phyloP scores from a whole-genome alignment of 768 basidiomycete species.

The Coprinopsis strossmayeri region DNA sequence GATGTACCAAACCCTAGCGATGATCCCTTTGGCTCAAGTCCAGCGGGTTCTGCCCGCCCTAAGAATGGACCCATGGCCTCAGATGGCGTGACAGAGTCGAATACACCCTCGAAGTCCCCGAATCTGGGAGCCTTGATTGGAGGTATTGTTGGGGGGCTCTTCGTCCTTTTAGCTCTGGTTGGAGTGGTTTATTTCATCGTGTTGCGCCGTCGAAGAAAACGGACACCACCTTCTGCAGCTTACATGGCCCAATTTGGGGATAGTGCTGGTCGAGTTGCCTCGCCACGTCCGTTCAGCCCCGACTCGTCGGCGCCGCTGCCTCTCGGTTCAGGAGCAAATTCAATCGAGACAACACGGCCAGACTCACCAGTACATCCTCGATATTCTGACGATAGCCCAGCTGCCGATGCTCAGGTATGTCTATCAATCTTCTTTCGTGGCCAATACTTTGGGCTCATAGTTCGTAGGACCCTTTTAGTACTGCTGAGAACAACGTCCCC shows the following conservation, averaged over 20 bases:
- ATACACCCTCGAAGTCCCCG: slow-evolving; percentile 2
- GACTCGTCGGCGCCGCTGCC: background rate
- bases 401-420: background rate
- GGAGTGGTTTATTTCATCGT: slow-evolving; percentile 15
- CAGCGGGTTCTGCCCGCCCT: background rate
- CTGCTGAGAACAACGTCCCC: background rate
- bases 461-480: background rate
- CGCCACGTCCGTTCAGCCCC: background rate
- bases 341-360: background rate
- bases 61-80: background rate
- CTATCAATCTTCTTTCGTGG: too few species aligned
- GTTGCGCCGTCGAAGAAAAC: slow-evolving; percentile 16
- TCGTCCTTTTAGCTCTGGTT: slow-evolving; percentile 20
- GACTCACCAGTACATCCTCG: too few species aligned
- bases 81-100: background rate
- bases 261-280: background rate
- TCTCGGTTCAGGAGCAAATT: background rate
- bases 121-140: slow-evolving; percentile 41
- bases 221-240: slow-evolving; percentile 18
- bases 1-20: slow-evolving; percentile 2
- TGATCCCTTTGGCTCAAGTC: background rate
- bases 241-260: slow-evolving; percentile 17
- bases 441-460: too few species aligned
- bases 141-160: slow-evolving; percentile 37
- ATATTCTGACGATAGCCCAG: background rate